A percentile compares a stretch with the other conserved stretches of the same genome.
Conservation (phyloP, 2,329 filamentous ascomycete species). For the Fusarium sp. region DNA sequence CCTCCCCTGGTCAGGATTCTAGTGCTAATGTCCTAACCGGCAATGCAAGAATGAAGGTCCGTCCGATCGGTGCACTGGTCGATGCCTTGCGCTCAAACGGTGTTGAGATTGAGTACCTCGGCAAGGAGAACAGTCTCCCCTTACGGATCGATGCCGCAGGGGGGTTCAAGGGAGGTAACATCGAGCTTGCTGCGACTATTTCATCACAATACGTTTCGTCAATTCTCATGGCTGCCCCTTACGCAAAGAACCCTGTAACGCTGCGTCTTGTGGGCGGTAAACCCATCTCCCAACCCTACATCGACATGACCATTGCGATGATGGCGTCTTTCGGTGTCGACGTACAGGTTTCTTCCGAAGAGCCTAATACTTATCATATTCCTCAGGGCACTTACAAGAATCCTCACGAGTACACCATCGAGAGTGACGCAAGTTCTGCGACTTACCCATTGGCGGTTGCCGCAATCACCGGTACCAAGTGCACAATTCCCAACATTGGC, state of each 20-base stretch:
- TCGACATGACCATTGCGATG: constrained; percentile 99
- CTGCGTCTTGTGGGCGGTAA: constrained; percentile 94
- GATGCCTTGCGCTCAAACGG: constrained; percentile 90
- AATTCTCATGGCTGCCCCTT: constrained; percentile 95
- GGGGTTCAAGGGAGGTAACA: constrained; percentile 86
- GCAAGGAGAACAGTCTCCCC: constrained; percentile 85
- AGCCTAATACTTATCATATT: constrained; percentile 93
- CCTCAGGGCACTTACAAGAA: constrained; percentile 87
- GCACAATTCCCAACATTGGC: constrained; percentile 96
- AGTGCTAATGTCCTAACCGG: constrained; percentile 85
- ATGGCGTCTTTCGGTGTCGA: constrained; percentile 92
- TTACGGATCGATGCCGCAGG: constrained; percentile 84
- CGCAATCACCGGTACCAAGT: constrained; percentile 94
- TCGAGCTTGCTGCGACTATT: constrained; percentile 92
- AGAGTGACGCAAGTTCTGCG: constrained; percentile 97
- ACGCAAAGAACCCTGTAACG: constrained; percentile 93
- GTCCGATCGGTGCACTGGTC: constrained; percentile 93
- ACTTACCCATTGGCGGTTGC: constrained; percentile 96
- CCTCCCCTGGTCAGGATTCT: constrained; percentile 72
- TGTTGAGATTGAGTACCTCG: constrained; percentile 87
- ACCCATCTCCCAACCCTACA: constrained; percentile 96
- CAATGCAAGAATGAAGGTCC: constrained; percentile 95
- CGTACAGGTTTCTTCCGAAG: constrained; percentile 80
- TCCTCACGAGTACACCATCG: constrained; percentile 87
- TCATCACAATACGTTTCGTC: constrained; percentile 99